Conservation (phyloP, 176 grass and related monocot species). For the Juncus effusus region DNA sequence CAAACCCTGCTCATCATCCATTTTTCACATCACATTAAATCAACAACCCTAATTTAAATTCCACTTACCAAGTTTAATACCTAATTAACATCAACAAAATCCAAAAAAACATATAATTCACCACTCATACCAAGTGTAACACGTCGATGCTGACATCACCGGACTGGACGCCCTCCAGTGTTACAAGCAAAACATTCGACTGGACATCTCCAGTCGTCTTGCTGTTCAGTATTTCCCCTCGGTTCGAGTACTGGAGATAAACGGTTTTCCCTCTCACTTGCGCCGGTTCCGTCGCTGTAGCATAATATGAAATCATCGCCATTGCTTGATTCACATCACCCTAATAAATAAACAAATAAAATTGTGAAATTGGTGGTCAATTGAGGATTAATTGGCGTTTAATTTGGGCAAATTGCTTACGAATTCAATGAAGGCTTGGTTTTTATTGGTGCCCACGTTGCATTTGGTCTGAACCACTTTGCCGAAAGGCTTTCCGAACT, state of each 20-base stretch:
- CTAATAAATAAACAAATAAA: constrained; percentile 29
- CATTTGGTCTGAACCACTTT: constrained; percentile 91
- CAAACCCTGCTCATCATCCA: constrained; percentile 55
- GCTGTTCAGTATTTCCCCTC: constrained; percentile 80
- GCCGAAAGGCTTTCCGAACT: constrained; percentile 86
- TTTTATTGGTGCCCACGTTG: constrained; percentile 87
- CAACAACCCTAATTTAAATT: constrained; percentile 48
- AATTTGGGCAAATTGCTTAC: constrained; percentile 42
- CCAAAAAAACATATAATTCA: neutral
- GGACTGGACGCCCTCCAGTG: constrained; percentile 73
- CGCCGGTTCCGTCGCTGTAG: constrained; percentile 75
- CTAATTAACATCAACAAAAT: neutral
- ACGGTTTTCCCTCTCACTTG: constrained; percentile 96
- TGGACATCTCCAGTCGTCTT: constrained; percentile 66
- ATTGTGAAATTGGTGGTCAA: neutral
- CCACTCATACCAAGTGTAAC: constrained; percentile 73
- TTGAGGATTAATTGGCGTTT: constrained; percentile 5
- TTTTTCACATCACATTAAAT: constrained; percentile 48
- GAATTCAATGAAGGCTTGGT: constrained; percentile 94
- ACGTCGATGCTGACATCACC: constrained; percentile 95
- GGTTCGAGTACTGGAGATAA: constrained; percentile 96
- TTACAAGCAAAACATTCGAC: constrained; percentile 77
- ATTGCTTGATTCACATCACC: constrained; percentile 85
- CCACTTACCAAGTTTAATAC: neutral
- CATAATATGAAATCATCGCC: constrained; percentile 85